Evolutionary conservation across 1,284 basidiomycete species (phyloP).

Genomic region (Volvariella volvacea): DNA sequence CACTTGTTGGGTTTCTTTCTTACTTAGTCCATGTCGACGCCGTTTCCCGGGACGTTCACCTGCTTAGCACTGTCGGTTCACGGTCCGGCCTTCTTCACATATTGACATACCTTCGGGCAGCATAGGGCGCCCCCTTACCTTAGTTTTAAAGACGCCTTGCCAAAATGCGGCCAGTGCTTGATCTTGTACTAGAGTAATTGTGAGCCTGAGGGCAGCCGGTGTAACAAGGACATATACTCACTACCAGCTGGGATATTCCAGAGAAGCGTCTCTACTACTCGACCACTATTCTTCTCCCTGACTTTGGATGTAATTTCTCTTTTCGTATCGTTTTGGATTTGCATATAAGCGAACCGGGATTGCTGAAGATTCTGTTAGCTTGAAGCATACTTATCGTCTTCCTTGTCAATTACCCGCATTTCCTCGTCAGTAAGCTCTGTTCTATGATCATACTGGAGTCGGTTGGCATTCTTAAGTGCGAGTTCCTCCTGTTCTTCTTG

Average conservation of each 20-base stretch:
- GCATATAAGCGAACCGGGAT: slow-evolving; percentile 60
- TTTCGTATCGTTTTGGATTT: slow-evolving; percentile 50
- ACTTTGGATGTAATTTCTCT: slow-evolving; percentile 46
- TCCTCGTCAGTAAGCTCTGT: slow-evolving; percentile 77
- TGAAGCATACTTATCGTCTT: not conserved
- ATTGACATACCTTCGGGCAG: not conserved
- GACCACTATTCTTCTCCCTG: slow-evolving; percentile 46
- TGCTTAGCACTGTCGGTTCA: too few relatives aligned
- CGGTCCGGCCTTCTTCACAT: too few relatives aligned
- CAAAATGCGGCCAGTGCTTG: slow-evolving; percentile 63
- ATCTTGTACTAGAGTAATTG: slow-evolving; percentile 45
- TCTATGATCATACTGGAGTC: slow-evolving; percentile 50
- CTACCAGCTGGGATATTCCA: slow-evolving; percentile 62
- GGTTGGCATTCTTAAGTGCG: slow-evolving; percentile 29
- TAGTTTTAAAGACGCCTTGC: slow-evolving; percentile 60
- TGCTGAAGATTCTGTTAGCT: slow-evolving; percentile 26
- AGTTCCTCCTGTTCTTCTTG: too few relatives aligned
- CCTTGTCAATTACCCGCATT: slow-evolving; percentile 43
- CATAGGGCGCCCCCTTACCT: slow-evolving; percentile 40
- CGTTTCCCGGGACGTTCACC: slow-evolving; percentile 2
- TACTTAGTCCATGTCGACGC: too few relatives aligned
- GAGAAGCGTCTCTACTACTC: slow-evolving; percentile 54
- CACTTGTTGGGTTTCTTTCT: too few relatives aligned
- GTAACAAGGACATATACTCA: slow-evolving; percentile 26
- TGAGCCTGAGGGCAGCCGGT: slow-evolving; percentile 2